These are phyloP conservation scores for Phoenix dactylifera DNA, from an alignment of 176 grass and related monocot species.

Conservation along the genomic window DNA sequence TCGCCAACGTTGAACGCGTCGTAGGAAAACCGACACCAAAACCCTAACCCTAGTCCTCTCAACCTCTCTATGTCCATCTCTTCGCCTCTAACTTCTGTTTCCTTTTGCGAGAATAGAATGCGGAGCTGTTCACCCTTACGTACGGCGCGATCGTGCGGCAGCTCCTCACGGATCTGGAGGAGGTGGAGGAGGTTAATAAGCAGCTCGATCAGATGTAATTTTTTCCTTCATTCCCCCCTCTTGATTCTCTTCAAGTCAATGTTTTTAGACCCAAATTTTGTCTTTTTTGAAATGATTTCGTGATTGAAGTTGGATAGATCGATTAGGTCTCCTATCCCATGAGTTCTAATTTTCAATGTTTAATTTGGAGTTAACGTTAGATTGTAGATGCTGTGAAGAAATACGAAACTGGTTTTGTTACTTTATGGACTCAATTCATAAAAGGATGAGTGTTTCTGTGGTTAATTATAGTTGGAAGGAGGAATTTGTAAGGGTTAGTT, in stretches of 20 bases:
- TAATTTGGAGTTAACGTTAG: no score
- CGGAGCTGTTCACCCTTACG: conserved; percentile 96
- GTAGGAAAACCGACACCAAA: conserved; percentile 34
- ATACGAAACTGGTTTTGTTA: no score
- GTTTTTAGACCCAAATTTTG: no score
- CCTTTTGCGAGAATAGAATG: conserved; percentile 38
- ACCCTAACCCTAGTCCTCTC: background rate
- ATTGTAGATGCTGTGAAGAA: no score
- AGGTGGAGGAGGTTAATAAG: conserved; percentile 99
- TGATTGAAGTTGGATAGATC: no score
- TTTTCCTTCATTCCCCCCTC: background rate
- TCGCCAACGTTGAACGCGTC: conserved; percentile 90
- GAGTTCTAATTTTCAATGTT: no score
- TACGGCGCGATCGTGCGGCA: conserved; percentile 96
- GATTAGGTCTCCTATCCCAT: no score
- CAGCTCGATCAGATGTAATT: conserved; percentile 95
- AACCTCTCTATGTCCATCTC: background rate
- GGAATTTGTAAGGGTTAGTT: no score
- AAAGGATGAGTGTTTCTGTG: no score
- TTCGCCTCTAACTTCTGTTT: background rate
- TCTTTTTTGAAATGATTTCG: no score
- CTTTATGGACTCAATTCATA: no score
- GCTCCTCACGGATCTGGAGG: conserved; percentile 95
- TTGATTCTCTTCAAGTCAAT: background rate
- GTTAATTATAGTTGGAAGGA: no score